phyloP scores from a whole-genome alignment of 495 filamentous ascomycete species.

The Saxophila tyrrhenica region DNA sequence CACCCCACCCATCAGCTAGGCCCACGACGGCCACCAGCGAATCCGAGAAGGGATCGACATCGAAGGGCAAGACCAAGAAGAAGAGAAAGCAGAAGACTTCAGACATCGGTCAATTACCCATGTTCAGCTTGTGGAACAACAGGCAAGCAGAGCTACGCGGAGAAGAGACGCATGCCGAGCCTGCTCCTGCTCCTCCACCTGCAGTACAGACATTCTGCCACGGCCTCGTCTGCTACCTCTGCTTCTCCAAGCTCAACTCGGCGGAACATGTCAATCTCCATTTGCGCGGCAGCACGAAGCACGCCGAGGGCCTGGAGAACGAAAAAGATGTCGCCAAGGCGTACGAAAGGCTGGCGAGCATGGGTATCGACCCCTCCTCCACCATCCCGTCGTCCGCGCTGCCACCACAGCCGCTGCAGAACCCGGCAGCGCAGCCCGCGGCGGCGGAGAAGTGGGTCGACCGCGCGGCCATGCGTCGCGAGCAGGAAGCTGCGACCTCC shows the following conservation, averaged over 20 bases:
- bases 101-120: slow-evolving; percentile 43
- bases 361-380: background rate
- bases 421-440: too few species aligned
- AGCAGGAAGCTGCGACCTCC: slow-evolving; percentile 28
- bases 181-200: too few species aligned
- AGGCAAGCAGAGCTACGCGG: slow-evolving; percentile 20
- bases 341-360: slow-evolving; percentile 47
- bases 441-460: slow-evolving; percentile 40
- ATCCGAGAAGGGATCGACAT: background rate
- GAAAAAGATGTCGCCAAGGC: slow-evolving; percentile 42
- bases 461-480: slow-evolving; percentile 69
- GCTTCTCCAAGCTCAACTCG: slow-evolving; percentile 61
- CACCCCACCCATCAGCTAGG: background rate
- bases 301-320: slow-evolving; percentile 53
- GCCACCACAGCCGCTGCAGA: slow-evolving; percentile 31
- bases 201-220: slow-evolving; percentile 17
- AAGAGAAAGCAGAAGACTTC: too few species aligned
- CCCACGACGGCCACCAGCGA: background rate
- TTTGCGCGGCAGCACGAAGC: slow-evolving; percentile 63
- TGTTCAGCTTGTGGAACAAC: slow-evolving; percentile 81
- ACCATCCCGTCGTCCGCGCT: slow-evolving; percentile 20
- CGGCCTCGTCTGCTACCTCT: slow-evolving; percentile 64
- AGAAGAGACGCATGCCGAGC: too few species aligned
- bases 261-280: slow-evolving; percentile 60
- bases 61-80: slow-evolving; percentile 49